phyloP scores from a whole-genome alignment of 2,329 filamentous ascomycete species.

The Cryoendolithus antarcticus region DNA sequence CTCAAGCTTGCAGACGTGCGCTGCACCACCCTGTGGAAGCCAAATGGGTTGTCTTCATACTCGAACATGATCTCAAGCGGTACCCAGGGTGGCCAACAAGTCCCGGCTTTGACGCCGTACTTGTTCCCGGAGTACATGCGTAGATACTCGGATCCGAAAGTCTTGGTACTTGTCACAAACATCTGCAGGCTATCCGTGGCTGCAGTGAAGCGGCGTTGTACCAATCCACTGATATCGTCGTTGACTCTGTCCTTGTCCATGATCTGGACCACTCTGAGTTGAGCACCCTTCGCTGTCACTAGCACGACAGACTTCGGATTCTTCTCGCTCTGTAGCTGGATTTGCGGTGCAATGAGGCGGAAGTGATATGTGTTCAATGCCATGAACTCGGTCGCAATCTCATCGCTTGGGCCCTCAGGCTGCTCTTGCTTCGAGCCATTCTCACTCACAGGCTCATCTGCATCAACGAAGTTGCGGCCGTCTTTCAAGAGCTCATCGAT shows the following conservation, averaged over 20 bases:
- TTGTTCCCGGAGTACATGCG: constrained; percentile 90
- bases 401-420: constrained; percentile 37
- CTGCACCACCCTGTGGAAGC: constrained; percentile 95
- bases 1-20: constrained; percentile 89
- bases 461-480: constrained; percentile 67
- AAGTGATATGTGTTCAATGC: constrained; percentile 91
- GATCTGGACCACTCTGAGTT: constrained; percentile 91
- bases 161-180: constrained; percentile 91
- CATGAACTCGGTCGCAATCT: constrained; percentile 77
- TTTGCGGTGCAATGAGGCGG: constrained; percentile 89
- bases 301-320: constrained; percentile 93
- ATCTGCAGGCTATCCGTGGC: constrained; percentile 98
- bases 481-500: constrained; percentile 79
- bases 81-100: constrained; percentile 95
- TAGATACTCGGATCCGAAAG: constrained; percentile 69
- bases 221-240: constrained; percentile 86
- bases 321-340: constrained; percentile 96
- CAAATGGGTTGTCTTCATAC: constrained; percentile 83
- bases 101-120: constrained; percentile 74
- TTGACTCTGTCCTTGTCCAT: constrained; percentile 92
- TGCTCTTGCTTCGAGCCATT: constrained; percentile 26
- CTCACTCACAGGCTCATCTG: constrained; percentile 44
- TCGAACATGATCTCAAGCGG: constrained; percentile 98
- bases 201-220: constrained; percentile 85
- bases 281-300: constrained; percentile 95